A percentile compares a stretch with the other conserved stretches of the same genome.
These are phyloP conservation scores for Ophiostoma sp. DNA, from an alignment of 2,329 filamentous ascomycete species.

Conservation along the genomic window DNA sequence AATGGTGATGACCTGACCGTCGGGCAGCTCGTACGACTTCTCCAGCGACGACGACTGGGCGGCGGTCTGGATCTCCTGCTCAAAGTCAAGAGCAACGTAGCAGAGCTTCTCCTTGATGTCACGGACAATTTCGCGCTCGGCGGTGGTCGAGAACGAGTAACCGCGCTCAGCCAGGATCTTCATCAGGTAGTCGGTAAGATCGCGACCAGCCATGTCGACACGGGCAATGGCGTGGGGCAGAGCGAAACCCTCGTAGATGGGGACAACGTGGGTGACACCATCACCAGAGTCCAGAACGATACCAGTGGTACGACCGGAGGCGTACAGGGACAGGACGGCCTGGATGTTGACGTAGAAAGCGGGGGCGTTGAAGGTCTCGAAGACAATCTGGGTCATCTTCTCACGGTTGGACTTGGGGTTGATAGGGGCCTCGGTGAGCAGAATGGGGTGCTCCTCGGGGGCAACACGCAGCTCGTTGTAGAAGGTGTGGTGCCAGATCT, in stretches of 20 bases:
- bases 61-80: conserved; percentile 99
- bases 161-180: conserved; percentile 99
- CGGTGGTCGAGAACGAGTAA: conserved; percentile 99
- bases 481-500: conserved; percentile 99
- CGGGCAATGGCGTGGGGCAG: conserved; percentile 99
- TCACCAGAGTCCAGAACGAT: conserved; percentile 99
- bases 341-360: conserved; percentile 99
- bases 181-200: conserved; percentile 99
- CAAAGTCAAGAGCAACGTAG: conserved; percentile 99
- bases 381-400: conserved; percentile 99
- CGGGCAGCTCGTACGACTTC: conserved; percentile 99
- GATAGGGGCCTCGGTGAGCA: conserved; percentile 98
- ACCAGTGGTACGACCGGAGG: conserved; percentile 99
- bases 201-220: conserved; percentile 99
- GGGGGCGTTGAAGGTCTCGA: conserved; percentile 99
- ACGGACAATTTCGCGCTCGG: conserved; percentile 99
- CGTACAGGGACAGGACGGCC: conserved; percentile 98
- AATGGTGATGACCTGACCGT: conserved; percentile 99
- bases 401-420: conserved; percentile 99
- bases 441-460: conserved; percentile 98
- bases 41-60: conserved; percentile 97
- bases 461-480: conserved; percentile 99
- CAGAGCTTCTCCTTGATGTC: conserved; percentile 99
- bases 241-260: conserved; percentile 99
- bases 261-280: conserved; percentile 99